Base-by-base conservation (phyloP, 2,329 filamentous ascomycete species). In the Ceratocystis cacaofunesta region DNA sequence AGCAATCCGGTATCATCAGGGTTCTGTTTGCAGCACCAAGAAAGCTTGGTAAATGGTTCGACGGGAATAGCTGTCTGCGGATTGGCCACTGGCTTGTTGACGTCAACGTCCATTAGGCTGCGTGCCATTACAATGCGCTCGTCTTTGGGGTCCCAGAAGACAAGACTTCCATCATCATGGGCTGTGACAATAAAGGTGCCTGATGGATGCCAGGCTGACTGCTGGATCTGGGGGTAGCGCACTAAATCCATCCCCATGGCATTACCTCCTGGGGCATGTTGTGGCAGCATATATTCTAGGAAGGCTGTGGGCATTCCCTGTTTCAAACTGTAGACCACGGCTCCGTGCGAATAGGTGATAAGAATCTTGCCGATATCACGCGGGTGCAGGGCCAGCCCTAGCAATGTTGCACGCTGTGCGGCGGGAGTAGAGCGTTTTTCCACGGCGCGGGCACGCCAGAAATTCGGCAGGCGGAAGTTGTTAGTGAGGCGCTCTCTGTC, bases 21-120 rank as follows among this genome's bases (percentile, higher is more conserved):
- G 71, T 97, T 95, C 67, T 86, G 82, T 73, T 96, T 96, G 66
- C 90, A 92, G 75, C 94, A 99, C 94, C 94, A 99, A 1, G 86
- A 82, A 65, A 97, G 85, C 68, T 85, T 86, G 68, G 84, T 83
- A 68, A 92, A 88, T 0, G 90, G 90, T 65, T 89, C 87, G 68
- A 88, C 87, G 15, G 87, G 75, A 17, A 80, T 79, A 52, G 85
- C 77, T 0, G 78, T 79, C 1, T 79, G 79, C 2, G 80, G 75
- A 0, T 76, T 70, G 15, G 78, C 73, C 0, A 80, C 79, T 1
- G 87, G 85, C 68, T 86, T 82, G 70, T 96, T 83, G 65, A 97
- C 78, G 70, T 89, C 83, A 3, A 82, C 83, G 66, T 90, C 84
- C 65, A 86, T 83, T 41, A 96, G 75, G 0, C 89, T 96, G 70